phyloP scores from a whole-genome alignment of 768 basidiomycete species.

The Rhodotorula graminis region DNA sequence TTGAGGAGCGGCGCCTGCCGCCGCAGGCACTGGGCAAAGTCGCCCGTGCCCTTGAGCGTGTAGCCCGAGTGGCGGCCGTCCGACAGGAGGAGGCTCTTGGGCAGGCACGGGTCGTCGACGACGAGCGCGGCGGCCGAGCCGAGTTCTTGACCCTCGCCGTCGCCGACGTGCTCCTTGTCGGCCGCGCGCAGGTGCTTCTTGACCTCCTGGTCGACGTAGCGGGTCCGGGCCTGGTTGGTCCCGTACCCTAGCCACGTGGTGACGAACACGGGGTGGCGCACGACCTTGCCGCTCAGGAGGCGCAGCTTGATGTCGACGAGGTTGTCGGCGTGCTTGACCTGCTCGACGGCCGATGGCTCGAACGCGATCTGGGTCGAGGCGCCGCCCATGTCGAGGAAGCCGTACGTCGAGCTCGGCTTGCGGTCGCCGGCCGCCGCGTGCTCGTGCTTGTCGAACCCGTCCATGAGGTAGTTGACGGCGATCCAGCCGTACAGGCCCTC shows the following conservation, averaged over 20 bases:
- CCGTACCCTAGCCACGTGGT: conserved; percentile 99
- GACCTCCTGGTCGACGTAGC: conserved; percentile 72
- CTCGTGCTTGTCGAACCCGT: conserved; percentile 64
- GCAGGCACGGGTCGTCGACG: conserved; percentile 85
- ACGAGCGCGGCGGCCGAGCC: conserved; percentile 40
- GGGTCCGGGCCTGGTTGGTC: conserved; percentile 91
- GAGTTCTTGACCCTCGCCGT: conserved; percentile 7
- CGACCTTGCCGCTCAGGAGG: conserved; percentile 75
- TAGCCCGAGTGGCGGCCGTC: conserved; percentile 60
- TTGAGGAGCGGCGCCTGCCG: conserved; percentile 73
- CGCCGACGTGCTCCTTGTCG: conserved; percentile 25
- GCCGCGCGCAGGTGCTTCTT: conserved; percentile 33
- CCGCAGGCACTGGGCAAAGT: conserved; percentile 75
- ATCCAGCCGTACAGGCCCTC: conserved; percentile 99
- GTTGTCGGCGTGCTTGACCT: conserved; percentile 54
- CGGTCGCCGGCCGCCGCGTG: conserved; percentile 45
- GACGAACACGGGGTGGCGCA: conserved; percentile 88
- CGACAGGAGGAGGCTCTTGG: conserved; percentile 61
- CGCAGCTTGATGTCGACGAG: conserved; percentile 76
- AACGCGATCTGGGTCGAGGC: conserved; percentile 99
- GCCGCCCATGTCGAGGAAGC: conserved; percentile 98
- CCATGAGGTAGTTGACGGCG: conserved; percentile 97
- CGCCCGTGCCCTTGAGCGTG: conserved; percentile 75
- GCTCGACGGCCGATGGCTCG: conserved; percentile 65
- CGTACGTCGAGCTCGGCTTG: conserved; percentile 76